These are phyloP conservation scores for Taphrina flavorubra DNA, from an alignment of 1,139 yeast genomes.

Conservation along the genomic window DNA sequence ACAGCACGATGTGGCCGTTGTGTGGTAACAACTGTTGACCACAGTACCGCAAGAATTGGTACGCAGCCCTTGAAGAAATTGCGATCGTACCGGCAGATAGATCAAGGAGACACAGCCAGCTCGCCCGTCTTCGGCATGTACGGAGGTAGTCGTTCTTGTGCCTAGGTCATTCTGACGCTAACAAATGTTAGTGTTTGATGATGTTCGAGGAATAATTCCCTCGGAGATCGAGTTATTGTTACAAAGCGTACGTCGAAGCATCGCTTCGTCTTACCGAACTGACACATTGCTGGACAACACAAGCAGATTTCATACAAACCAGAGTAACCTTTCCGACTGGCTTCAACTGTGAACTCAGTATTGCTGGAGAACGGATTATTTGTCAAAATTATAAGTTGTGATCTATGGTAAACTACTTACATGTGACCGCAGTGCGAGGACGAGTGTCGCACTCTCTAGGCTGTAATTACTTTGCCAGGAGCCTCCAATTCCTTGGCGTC, in stretches of 20 bases:
- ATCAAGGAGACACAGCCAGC: slow-evolving; percentile 7
- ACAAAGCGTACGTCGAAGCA: slow-evolving; percentile 12
- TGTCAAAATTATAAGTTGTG: not conserved
- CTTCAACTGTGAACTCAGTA: not conserved
- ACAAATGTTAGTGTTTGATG: slow-evolving; percentile 9
- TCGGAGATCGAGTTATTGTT: slow-evolving; percentile 1
- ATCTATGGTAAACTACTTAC: not conserved
- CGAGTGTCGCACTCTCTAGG: not conserved
- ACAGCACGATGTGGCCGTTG: slow-evolving; percentile 25
- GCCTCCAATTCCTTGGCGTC: slow-evolving; percentile 37
- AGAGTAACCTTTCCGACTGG: not conserved
- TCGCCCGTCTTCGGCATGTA: slow-evolving; percentile 32
- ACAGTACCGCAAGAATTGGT: not conserved
- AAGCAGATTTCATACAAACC: not conserved
- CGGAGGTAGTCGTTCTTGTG: slow-evolving; percentile 1
- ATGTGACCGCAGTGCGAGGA: not conserved
- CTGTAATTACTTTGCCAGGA: not conserved
- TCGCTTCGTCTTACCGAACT: slow-evolving; percentile 5
- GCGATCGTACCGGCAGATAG: slow-evolving; percentile 8
- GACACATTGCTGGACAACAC: not conserved
- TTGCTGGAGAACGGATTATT: not conserved
- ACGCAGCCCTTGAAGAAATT: slow-evolving; percentile 15
- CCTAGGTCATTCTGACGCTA: not conserved
- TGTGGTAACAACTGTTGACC: slow-evolving; percentile 6
- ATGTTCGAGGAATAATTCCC: not conserved